A percentile compares a stretch with the other conserved stretches of the same genome.
These are phyloP conservation scores for Xylaria sp. DNA, from an alignment of 2,329 filamentous ascomycete genomes.

Conservation along the genomic window DNA sequence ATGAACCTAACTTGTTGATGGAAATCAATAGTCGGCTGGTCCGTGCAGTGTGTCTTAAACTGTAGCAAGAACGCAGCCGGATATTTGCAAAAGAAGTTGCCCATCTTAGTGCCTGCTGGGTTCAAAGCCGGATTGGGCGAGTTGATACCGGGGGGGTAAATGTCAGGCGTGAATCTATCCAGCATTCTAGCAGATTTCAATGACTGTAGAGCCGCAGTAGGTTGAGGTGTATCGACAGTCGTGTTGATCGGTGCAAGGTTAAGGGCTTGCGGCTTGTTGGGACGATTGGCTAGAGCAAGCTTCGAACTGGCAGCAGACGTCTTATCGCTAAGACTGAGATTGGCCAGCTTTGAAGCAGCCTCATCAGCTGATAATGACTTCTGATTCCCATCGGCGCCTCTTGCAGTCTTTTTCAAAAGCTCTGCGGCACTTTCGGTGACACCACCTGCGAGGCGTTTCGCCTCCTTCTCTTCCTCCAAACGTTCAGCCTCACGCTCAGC, in stretches of 20 bases:
- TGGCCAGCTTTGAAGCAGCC: slow-evolving; percentile 46
- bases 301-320: slow-evolving; percentile 46
- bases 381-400: slow-evolving; percentile 35
- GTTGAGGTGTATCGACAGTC: slow-evolving; percentile 81
- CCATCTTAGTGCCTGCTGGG: slow-evolving; percentile 69
- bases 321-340: slow-evolving; percentile 48
- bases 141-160: slow-evolving; percentile 76
- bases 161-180: slow-evolving; percentile 67
- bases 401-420: slow-evolving; percentile 36
- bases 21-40: slow-evolving; percentile 94
- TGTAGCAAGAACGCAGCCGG: slow-evolving; percentile 93
- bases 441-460: slow-evolving; percentile 45
- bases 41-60: slow-evolving; percentile 92
- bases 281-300: slow-evolving; percentile 50
- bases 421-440: slow-evolving; percentile 45
- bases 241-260: slow-evolving; percentile 79
- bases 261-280: slow-evolving; percentile 74
- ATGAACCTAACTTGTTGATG: slow-evolving; percentile 80
- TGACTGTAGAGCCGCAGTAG: slow-evolving; percentile 87
- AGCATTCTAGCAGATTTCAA: slow-evolving; percentile 89
- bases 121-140: slow-evolving; percentile 93
- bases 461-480: slow-evolving; percentile 65
- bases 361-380: slow-evolving; percentile 37
- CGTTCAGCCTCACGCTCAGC: slow-evolving; percentile 68
- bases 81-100: slow-evolving; percentile 82